Evolutionary conservation across 2,329 filamentous ascomycete genomes (phyloP).

Genomic region (Dryadomyces quercivorus): DNA sequence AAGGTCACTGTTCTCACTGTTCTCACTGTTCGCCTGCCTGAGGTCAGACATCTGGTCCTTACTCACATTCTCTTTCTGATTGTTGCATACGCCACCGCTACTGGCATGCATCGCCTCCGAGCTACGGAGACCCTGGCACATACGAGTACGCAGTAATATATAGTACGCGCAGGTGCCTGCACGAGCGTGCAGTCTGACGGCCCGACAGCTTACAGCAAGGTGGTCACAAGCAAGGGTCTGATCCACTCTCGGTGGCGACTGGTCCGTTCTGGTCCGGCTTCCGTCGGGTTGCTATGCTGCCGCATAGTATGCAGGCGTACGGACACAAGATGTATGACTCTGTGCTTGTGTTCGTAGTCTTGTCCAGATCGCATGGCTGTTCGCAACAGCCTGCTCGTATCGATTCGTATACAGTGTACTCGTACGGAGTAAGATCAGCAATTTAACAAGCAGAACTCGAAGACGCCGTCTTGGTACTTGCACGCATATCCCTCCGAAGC

Average conservation of each 20-base stretch:
- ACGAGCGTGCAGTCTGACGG: background rate
- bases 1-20: no score
- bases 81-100: background rate
- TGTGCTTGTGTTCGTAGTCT: background rate
- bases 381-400: background rate
- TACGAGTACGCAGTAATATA: no score
- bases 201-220: background rate
- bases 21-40: no score
- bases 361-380: no score
- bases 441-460: no score
- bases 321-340: background rate
- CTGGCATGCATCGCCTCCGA: background rate
- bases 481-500: background rate
- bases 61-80: no score
- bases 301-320: no score
- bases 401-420: no score
- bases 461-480: no score
- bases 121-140: background rate
- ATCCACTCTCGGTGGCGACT: background rate
- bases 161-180: no score
- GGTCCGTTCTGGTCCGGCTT: background rate
- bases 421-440: no score
- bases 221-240: background rate
- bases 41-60: no score
- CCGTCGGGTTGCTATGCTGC: background rate